A percentile compares a stretch with the other conserved stretches of the same genome.
phyloP scores from a whole-genome alignment of 73 alveolate species.

The Paramecium biaurelia region DNA sequence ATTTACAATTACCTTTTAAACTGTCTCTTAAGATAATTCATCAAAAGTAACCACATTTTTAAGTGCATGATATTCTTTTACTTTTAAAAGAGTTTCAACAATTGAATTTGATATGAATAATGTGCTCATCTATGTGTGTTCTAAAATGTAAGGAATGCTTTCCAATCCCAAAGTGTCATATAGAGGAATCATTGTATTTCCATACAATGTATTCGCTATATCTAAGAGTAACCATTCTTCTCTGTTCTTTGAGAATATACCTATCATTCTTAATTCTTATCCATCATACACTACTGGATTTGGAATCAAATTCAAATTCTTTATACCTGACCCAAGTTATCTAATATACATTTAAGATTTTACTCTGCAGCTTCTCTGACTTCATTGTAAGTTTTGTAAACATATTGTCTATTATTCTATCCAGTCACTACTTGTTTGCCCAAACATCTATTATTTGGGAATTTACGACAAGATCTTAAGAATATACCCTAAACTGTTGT shows the following conservation, averaged over 20 bases:
- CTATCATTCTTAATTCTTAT: slow-evolving; percentile 68
- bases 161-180: slow-evolving; percentile 65
- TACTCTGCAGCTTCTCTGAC: neutral
- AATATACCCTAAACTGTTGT: slow-evolving; percentile 22
- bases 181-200: slow-evolving; percentile 83
- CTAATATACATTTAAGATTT: neutral
- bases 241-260: slow-evolving; percentile 86
- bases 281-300: slow-evolving; percentile 9
- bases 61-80: slow-evolving; percentile 54
- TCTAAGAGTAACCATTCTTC: slow-evolving; percentile 87
- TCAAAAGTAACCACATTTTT: slow-evolving; percentile 58
- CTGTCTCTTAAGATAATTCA: neutral
- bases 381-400: slow-evolving; percentile 26
- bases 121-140: slow-evolving; percentile 75
- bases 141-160: slow-evolving; percentile 73
- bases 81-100: slow-evolving; percentile 65
- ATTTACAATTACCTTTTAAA: neutral
- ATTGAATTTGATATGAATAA: slow-evolving; percentile 68
- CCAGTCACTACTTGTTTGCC: slow-evolving; percentile 11
- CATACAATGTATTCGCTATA: slow-evolving; percentile 75
- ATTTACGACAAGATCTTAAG: neutral
- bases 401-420: neutral
- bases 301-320: slow-evolving; percentile 29
- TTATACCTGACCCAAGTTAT: slow-evolving; percentile 32
- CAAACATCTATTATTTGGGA: slow-evolving; percentile 19